Evolutionary conservation across 164 flowering plant species (phyloP).

Genomic region (Macadamia integrifolia): DNA sequence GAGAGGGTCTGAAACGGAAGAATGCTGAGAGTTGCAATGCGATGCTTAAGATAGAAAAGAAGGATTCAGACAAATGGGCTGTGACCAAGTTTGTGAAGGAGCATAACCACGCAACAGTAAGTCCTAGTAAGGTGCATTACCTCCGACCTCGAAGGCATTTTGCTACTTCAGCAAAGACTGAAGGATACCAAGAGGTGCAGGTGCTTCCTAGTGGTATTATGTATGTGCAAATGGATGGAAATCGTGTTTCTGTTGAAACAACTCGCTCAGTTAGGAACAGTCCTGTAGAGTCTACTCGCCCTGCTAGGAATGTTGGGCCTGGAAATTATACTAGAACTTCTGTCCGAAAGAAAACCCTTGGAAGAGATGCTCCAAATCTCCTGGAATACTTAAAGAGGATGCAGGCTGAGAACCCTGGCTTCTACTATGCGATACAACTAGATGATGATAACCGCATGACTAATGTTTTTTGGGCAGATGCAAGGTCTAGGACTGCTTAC

Average conservation of each 20-base stretch:
- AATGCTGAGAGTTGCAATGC: constrained; percentile 38
- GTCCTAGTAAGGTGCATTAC: constrained; percentile 36
- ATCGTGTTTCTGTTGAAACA: constrained; percentile 27
- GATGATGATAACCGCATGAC: constrained; percentile 61
- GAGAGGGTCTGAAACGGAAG: constrained; percentile 38
- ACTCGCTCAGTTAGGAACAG: constrained; percentile 18
- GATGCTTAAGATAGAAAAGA: constrained; percentile 35
- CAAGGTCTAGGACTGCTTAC: constrained; percentile 62
- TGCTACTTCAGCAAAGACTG: constrained; percentile 31
- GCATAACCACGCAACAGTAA: constrained; percentile 41
- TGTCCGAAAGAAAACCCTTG: constrained; percentile 30
- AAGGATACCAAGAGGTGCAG: constrained; percentile 7
- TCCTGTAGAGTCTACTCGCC: constrained; percentile 25
- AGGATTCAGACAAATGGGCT: constrained; percentile 32
- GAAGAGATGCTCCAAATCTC: constrained; percentile 57
- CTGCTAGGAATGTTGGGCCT: constrained; percentile 17
- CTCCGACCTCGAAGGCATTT: constrained; percentile 42
- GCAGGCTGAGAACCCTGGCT: constrained; percentile 73
- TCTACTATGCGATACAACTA: constrained; percentile 67
- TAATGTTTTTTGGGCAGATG: constrained; percentile 80
- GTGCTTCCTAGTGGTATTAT: constrained; percentile 19
- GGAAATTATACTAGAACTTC: constrained; percentile 16
- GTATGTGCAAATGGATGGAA: constrained; percentile 31
- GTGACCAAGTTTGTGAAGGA: constrained; percentile 42
- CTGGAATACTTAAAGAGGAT: constrained; percentile 59